Conservation (phyloP, 2,329 filamentous ascomycete genomes). For the Amphichorda felina region DNA sequence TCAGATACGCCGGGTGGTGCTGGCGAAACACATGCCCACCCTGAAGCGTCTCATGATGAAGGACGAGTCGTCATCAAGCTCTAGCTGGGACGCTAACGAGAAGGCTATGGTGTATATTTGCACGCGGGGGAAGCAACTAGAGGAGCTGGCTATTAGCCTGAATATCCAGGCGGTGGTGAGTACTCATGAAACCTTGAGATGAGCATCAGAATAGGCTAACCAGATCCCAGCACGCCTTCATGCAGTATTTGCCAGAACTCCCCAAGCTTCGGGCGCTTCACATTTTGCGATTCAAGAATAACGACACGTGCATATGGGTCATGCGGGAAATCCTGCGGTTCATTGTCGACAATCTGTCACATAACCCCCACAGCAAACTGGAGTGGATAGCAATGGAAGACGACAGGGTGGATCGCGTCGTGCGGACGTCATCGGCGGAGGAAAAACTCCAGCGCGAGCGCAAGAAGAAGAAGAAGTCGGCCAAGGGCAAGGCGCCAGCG, state of each 20-base stretch:
- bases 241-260: slow-evolving; percentile 38
- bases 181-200: slow-evolving; percentile 4
- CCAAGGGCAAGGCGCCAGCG: slow-evolving; percentile 18
- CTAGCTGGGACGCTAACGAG: slow-evolving; percentile 44
- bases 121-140: slow-evolving; percentile 31
- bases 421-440: slow-evolving; percentile 24
- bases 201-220: background rate
- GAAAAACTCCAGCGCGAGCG: slow-evolving; percentile 12
- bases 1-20: slow-evolving; percentile 43
- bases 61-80: slow-evolving; percentile 34
- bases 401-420: slow-evolving; percentile 34
- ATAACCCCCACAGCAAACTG: slow-evolving; percentile 41
- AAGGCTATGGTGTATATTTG: slow-evolving; percentile 43
- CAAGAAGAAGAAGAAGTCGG: slow-evolving; percentile 12
- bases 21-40: slow-evolving; percentile 44
- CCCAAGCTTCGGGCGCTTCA: slow-evolving; percentile 41
- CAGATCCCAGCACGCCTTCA: slow-evolving; percentile 38
- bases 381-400: slow-evolving; percentile 47
- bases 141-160: slow-evolving; percentile 45
- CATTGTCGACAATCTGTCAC: slow-evolving; percentile 43
- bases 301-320: slow-evolving; percentile 44
- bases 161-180: slow-evolving; percentile 42
- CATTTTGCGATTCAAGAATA: slow-evolving; percentile 39
- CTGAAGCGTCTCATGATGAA: slow-evolving; percentile 48
- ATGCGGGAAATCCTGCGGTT: slow-evolving; percentile 46